Conservation (phyloP, 164 flowering plant genomes). For the Malania oleifera region DNA sequence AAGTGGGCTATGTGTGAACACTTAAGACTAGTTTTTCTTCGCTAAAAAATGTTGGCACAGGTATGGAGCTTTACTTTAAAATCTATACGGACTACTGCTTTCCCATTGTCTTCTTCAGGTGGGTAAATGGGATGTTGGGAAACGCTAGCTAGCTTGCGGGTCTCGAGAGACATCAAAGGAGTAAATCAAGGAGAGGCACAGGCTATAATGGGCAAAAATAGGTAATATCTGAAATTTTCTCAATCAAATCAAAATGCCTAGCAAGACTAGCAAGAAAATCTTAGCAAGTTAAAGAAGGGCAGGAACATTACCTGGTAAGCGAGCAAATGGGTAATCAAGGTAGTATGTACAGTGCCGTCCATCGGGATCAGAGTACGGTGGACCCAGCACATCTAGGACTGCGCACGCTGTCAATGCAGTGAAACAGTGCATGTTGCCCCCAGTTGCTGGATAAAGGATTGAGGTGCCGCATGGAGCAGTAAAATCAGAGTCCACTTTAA, state of each 20-base stretch:
- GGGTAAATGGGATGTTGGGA: too few species aligned
- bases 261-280: not conserved
- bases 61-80: too few species aligned
- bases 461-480: slow-evolving; percentile 54
- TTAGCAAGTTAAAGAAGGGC: not conserved
- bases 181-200: not conserved
- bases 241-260: not conserved
- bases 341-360: slow-evolving; percentile 69
- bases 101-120: too few species aligned
- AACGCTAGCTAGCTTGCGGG: too few species aligned
- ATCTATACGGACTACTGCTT: too few species aligned
- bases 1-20: not conserved
- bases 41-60: too few species aligned
- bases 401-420: slow-evolving; percentile 65
- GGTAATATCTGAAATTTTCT: not conserved
- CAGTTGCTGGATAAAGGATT: slow-evolving; percentile 57
- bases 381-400: slow-evolving; percentile 68
- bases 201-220: not conserved
- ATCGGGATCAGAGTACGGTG: slow-evolving; percentile 64
- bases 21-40: not conserved
- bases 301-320: slow-evolving; percentile 30
- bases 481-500: slow-evolving; percentile 43
- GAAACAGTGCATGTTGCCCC: slow-evolving; percentile 78
- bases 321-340: slow-evolving; percentile 35
- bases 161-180: too few species aligned